phyloP scores from a whole-genome alignment of 2,329 filamentous ascomycete genomes.

The Colletotrichum gloeosporioides region DNA sequence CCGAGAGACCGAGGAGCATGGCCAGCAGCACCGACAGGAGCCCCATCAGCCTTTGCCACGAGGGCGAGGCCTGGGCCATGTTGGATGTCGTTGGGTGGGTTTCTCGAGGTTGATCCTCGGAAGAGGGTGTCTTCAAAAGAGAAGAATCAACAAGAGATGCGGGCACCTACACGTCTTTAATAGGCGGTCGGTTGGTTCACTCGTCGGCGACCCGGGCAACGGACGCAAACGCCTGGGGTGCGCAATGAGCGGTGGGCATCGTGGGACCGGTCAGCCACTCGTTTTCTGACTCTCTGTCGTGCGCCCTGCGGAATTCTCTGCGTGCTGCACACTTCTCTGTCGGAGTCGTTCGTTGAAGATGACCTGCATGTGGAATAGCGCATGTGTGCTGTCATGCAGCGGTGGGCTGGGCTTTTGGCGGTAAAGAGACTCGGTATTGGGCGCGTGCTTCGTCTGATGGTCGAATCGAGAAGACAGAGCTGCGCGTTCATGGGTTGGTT shows the following conservation, averaged over 20 bases:
- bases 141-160: neutral
- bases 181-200: neutral
- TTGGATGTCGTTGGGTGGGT: neutral
- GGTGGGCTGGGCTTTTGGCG: constrained; percentile 8
- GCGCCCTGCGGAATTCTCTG: neutral
- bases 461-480: neutral
- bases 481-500: neutral
- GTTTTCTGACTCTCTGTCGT: neutral
- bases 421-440: neutral
- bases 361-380: neutral
- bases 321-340: neutral
- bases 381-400: neutral
- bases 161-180: constrained; percentile 12
- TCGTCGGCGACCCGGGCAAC: constrained; percentile 2
- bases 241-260: constrained; percentile 10
- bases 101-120: constrained; percentile 19
- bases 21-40: constrained; percentile 19
- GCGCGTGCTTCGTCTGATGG: constrained; percentile 5
- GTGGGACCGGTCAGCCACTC: constrained; percentile 5
- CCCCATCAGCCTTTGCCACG: constrained; percentile 20
- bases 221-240: neutral
- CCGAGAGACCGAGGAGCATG: constrained; percentile 12
- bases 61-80: constrained; percentile 20
- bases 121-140: constrained; percentile 17
- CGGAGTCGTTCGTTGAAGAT: constrained; percentile 3